A percentile compares a stretch with the other conserved stretches of the same genome.
phyloP scores from a whole-genome alignment of 768 basidiomycete genomes.

The Lactarius hengduanensis region DNA sequence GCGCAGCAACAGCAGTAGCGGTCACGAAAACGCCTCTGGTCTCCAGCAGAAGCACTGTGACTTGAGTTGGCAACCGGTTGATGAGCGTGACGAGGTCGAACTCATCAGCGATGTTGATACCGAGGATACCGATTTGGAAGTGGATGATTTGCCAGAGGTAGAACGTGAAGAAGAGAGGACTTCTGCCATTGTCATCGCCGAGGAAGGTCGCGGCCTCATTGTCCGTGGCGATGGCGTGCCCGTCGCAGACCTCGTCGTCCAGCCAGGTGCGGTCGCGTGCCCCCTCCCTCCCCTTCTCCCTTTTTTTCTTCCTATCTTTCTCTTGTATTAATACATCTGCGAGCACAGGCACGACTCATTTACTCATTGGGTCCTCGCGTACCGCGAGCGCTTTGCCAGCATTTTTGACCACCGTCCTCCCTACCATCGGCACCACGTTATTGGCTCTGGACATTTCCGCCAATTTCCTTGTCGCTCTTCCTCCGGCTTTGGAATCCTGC shows the following conservation, averaged over 20 bases:
- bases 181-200: slow-evolving; percentile 73
- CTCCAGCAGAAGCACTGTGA: slow-evolving; percentile 69
- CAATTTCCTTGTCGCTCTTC: slow-evolving; percentile 81
- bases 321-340: slow-evolving; percentile 1
- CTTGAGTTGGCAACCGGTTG: slow-evolving; percentile 69
- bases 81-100: slow-evolving; percentile 66
- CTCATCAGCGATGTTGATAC: slow-evolving; percentile 55
- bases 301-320: slow-evolving; percentile 8
- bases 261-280: slow-evolving; percentile 56
- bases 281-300: neutral
- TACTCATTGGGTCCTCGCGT: slow-evolving; percentile 78
- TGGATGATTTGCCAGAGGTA: slow-evolving; percentile 41
- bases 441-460: slow-evolving; percentile 92
- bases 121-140: slow-evolving; percentile 47
- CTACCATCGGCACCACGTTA: slow-evolving; percentile 71
- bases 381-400: slow-evolving; percentile 76
- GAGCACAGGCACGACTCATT: slow-evolving; percentile 82
- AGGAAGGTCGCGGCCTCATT: slow-evolving; percentile 83
- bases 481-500: slow-evolving; percentile 79
- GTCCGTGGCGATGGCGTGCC: slow-evolving; percentile 66
- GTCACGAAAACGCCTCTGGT: slow-evolving; percentile 41
- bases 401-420: slow-evolving; percentile 68
- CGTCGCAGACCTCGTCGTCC: slow-evolving; percentile 60
- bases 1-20: slow-evolving; percentile 46
- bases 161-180: slow-evolving; percentile 68